phyloP scores from a whole-genome alignment of 179 eudicot species.

The Heliamphora pulchella region DNA sequence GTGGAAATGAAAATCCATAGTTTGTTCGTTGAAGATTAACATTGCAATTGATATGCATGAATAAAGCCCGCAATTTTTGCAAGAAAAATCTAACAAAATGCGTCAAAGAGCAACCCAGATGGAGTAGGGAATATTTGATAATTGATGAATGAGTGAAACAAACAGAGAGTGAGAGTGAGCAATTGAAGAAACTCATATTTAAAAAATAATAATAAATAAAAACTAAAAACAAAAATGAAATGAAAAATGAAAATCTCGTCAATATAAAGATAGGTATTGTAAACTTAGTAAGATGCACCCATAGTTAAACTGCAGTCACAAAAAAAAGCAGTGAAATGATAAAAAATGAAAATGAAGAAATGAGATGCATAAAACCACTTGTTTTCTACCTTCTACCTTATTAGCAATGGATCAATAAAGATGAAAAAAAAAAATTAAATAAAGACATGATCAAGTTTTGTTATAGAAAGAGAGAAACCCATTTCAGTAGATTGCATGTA shows the following conservation, averaged over 20 bases:
- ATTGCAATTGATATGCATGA: too few relatives aligned
- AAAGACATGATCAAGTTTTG: background rate
- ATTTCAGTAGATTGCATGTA: background rate
- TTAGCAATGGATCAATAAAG: background rate
- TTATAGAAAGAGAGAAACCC: background rate
- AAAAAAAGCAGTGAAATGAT: background rate
- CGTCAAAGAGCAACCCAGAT: too few relatives aligned
- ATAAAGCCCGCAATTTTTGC: too few relatives aligned
- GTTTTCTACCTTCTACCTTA: background rate
- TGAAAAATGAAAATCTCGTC: background rate
- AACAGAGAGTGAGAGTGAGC: background rate
- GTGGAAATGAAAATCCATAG: too few relatives aligned
- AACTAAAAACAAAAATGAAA: background rate
- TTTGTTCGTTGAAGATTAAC: too few relatives aligned
- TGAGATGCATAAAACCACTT: background rate
- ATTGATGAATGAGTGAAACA: background rate
- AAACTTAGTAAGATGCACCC: background rate
- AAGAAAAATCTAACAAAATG: too few relatives aligned
- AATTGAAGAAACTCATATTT: background rate
- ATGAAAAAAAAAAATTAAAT: too few relatives aligned
- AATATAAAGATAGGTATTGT: background rate
- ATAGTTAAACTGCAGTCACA: background rate
- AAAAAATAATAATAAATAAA: background rate
- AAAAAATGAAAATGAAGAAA: background rate
- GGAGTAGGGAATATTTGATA: too few relatives aligned